phyloP scores from a whole-genome alignment of 805 yeast genomes.

The Starmerella scarabaei region DNA sequence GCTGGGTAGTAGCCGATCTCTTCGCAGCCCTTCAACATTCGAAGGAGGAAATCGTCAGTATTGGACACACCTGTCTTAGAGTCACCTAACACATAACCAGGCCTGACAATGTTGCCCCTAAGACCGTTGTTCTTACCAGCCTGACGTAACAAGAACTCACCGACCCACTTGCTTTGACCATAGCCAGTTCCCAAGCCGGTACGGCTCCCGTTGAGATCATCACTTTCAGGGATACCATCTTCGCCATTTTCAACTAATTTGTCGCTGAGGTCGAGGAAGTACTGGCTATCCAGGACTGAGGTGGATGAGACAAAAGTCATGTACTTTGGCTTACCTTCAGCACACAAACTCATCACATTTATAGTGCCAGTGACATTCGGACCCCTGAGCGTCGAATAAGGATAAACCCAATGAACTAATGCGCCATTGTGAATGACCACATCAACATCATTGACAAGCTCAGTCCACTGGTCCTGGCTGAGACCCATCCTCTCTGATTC shows the following conservation, averaged over 20 bases:
- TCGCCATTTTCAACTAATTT: constrained; percentile 48
- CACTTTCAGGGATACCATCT: constrained; percentile 68
- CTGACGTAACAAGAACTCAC: constrained; percentile 72
- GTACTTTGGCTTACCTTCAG: constrained; percentile 67
- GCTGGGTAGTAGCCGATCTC: constrained; percentile 80
- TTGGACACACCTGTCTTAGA: constrained; percentile 75
- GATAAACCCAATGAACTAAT: constrained; percentile 96
- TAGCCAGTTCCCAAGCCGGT: constrained; percentile 80
- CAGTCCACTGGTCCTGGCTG: constrained; percentile 41
- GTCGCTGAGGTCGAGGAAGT: constrained; percentile 69
- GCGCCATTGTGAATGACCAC: constrained; percentile 94
- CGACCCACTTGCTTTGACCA: constrained; percentile 97
- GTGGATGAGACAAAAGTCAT: constrained; percentile 93
- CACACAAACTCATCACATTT: constrained; percentile 66
- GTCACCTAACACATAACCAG: constrained; percentile 91
- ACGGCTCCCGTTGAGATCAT: constrained; percentile 70
- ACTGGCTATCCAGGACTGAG: constrained; percentile 74
- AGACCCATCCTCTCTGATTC: constrained; percentile 63
- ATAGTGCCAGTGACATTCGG: constrained; percentile 86
- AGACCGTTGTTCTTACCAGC: constrained; percentile 77
- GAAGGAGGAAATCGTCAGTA: constrained; percentile 88
- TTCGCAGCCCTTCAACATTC: constrained; percentile 89
- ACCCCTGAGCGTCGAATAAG: constrained; percentile 77
- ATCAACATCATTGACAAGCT: constrained; percentile 51
- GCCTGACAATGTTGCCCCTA: constrained; percentile 79